Percentiles rank a stretch among this genome's conserved stretches.
phyloP scores from a whole-genome alignment of 345 rosid genomes.

The Salix caprea region DNA sequence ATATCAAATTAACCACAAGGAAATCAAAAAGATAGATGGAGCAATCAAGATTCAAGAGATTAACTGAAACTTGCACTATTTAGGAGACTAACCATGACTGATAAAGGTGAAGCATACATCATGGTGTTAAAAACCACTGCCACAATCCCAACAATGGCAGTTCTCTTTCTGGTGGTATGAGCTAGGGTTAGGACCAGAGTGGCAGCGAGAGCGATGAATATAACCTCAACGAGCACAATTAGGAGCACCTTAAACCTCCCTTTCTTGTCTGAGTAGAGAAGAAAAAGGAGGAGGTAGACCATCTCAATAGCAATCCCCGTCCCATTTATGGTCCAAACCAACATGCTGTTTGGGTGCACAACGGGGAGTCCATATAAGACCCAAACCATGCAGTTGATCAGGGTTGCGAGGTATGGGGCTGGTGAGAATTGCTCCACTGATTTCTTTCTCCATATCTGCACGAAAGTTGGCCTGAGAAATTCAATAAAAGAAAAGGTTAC shows the following conservation, averaged over 20 bases:
- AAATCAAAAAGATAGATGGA: not conserved
- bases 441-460: conserved; percentile 55
- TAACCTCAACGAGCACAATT: conserved; percentile 30
- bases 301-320: conserved; percentile 57
- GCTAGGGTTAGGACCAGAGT: conserved; percentile 40
- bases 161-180: conserved; percentile 40
- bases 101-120: conserved; percentile 89
- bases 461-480: conserved; percentile 71
- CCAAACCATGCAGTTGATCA: conserved; percentile 80
- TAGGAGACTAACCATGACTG: conserved; percentile 57
- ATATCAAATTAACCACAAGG: not conserved
- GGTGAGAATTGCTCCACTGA: conserved; percentile 78
- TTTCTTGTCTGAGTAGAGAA: conserved; percentile 35
- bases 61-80: not conserved
- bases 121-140: conserved; percentile 55
- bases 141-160: conserved; percentile 53
- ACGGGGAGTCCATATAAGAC: conserved; percentile 72
- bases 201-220: conserved; percentile 30
- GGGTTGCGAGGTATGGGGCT: conserved; percentile 69
- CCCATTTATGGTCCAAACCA: conserved; percentile 74
- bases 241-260: conserved; percentile 35
- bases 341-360: conserved; percentile 60
- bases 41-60: not conserved
- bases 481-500: not conserved
- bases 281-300: conserved; percentile 42